Evolutionary conservation across 495 filamentous ascomycete genomes (phyloP).

Genomic region (Chaetomidium leptoderma): DNA sequence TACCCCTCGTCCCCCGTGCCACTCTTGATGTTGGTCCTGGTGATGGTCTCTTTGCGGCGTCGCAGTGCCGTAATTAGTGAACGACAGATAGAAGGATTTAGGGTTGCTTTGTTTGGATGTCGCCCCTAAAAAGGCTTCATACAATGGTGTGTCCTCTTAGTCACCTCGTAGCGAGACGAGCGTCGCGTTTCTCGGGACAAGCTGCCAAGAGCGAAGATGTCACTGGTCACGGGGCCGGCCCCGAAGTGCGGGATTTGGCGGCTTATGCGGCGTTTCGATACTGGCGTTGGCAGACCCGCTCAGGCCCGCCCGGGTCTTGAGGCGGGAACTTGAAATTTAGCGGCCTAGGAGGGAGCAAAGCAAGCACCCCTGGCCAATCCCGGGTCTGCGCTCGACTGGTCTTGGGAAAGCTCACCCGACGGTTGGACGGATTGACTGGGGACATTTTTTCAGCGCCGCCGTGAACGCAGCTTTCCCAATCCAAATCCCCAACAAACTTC

Average conservation of each 20-base stretch:
- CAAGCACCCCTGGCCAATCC: constrained; percentile 20
- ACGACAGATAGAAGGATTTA: too few relatives aligned
- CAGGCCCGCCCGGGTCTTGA: not conserved
- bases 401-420: constrained; percentile 15
- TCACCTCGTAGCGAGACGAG: too few relatives aligned
- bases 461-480: constrained; percentile 3
- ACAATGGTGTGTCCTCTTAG: too few relatives aligned
- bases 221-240: constrained; percentile 6
- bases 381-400: not conserved
- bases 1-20: too few relatives aligned
- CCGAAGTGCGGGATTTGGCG: constrained; percentile 22
- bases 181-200: constrained; percentile 2
- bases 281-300: constrained; percentile 3
- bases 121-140: not conserved
- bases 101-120: too few relatives aligned
- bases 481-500: constrained; percentile 25
- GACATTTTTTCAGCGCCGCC: constrained; percentile 18
- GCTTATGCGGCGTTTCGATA: constrained; percentile 11
- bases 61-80: too few relatives aligned
- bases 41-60: too few relatives aligned
- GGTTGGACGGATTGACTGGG: constrained; percentile 23
- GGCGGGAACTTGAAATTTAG: constrained; percentile 17
- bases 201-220: constrained; percentile 12
- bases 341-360: not conserved
- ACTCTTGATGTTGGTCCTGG: too few relatives aligned